Evolutionary conservation across 176 grass and related monocot species (phyloP).

Genomic region (Triticum dicoccoides): DNA sequence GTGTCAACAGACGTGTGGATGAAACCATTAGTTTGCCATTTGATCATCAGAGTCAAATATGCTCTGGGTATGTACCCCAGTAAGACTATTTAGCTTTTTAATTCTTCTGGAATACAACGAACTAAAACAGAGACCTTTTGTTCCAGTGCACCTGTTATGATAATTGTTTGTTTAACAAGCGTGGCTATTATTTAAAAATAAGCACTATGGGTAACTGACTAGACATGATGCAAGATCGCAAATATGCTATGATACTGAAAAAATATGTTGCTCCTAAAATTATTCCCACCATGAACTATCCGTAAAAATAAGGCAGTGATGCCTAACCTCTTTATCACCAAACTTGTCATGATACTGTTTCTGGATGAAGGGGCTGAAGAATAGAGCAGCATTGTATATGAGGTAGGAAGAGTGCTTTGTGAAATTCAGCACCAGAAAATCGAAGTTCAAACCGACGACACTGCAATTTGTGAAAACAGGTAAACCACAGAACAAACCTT

Average conservation of each 20-base stretch:
- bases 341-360: conserved; percentile 89
- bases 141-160: background rate
- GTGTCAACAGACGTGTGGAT: background rate
- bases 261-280: background rate
- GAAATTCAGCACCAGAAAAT: conserved; percentile 87
- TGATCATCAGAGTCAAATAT: no score
- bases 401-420: conserved; percentile 99
- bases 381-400: conserved; percentile 78
- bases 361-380: conserved; percentile 71
- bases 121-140: background rate
- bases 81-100: no score
- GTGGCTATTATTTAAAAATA: background rate
- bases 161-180: background rate
- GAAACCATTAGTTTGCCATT: no score
- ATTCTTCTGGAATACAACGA: no score
- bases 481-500: conserved; percentile 16
- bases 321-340: conserved; percentile 68
- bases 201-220: background rate
- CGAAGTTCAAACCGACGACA: conserved; percentile 90
- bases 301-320: background rate
- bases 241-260: background rate
- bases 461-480: conserved; percentile 46
- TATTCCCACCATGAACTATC: background rate
- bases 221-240: background rate
- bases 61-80: no score